Conservation (phyloP, 257 asterid species). For the Rauvolfia tetraphylla region DNA sequence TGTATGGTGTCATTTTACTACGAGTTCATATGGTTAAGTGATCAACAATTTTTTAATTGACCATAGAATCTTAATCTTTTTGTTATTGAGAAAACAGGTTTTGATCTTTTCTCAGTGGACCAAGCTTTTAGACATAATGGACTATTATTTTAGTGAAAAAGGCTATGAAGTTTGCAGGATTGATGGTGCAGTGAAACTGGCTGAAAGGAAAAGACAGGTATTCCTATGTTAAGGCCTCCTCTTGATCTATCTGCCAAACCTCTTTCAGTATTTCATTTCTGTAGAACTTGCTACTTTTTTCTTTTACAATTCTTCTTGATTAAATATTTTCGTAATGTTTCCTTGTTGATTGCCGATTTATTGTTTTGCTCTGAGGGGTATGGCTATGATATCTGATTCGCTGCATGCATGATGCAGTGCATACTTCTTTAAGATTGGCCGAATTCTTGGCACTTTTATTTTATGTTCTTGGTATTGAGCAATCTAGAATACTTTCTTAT, state of each 20-base stretch:
- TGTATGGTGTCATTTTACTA: slow-evolving; percentile 11
- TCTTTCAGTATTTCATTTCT: not conserved
- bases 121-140: slow-evolving; percentile 86
- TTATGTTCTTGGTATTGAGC: not conserved
- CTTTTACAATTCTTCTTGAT: not conserved
- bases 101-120: slow-evolving; percentile 99
- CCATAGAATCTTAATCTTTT: slow-evolving; percentile 7
- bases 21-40: not conserved
- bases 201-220: slow-evolving; percentile 80
- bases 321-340: not conserved
- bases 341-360: not conserved
- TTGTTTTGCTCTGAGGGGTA: not conserved
- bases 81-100: slow-evolving; percentile 47
- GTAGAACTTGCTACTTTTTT: not conserved
- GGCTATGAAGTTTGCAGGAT: slow-evolving; percentile 81
- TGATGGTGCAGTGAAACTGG: slow-evolving; percentile 84
- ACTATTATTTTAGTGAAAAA: slow-evolving; percentile 85
- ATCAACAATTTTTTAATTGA: not conserved
- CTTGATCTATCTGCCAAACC: not conserved
- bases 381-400: not conserved
- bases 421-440: not conserved
- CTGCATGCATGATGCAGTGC: not conserved
- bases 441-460: not conserved
- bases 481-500: not conserved
- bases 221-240: not conserved